A percentile compares a stretch with the other conserved stretches of the same genome.
Evolutionary conservation across 495 filamentous ascomycete species (phyloP).

Genomic region (Penicillium pulvis): DNA sequence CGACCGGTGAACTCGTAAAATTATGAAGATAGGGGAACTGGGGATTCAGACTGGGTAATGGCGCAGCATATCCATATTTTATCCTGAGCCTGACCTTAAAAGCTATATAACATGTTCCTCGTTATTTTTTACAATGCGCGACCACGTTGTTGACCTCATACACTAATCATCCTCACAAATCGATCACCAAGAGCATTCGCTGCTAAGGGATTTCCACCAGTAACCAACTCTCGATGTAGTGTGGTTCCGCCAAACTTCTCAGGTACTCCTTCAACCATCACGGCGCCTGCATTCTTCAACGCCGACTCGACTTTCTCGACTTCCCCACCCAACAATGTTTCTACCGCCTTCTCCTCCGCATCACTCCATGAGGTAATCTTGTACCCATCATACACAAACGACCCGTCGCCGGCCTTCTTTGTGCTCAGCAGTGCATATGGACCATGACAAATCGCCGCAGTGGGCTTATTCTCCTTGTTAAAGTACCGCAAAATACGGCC

Average conservation of each 20-base stretch:
- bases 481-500: conserved; percentile 41
- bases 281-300: conserved; percentile 29
- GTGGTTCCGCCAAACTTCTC: conserved; percentile 33
- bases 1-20: too few relatives aligned
- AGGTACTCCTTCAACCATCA: conserved; percentile 28
- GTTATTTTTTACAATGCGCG: not conserved
- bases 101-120: too few relatives aligned
- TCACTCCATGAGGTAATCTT: conserved; percentile 35
- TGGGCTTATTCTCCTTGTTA: conserved; percentile 37
- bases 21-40: too few relatives aligned
- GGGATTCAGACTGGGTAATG: too few relatives aligned
- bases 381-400: conserved; percentile 42
- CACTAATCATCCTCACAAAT: conserved; percentile 37
- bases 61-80: too few relatives aligned
- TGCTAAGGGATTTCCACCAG: conserved; percentile 34
- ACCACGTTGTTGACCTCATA: conserved; percentile 5
- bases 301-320: conserved; percentile 33
- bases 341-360: conserved; percentile 36
- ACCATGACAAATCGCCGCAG: conserved; percentile 45
- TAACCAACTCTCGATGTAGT: conserved; percentile 30
- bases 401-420: conserved; percentile 26
- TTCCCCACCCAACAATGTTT: conserved; percentile 33
- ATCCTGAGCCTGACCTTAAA: too few relatives aligned
- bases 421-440: conserved; percentile 44
- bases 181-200: conserved; percentile 31